Evolutionary conservation across 345 rosid species (phyloP).

Genomic region (Aurinia saxatilis): DNA sequence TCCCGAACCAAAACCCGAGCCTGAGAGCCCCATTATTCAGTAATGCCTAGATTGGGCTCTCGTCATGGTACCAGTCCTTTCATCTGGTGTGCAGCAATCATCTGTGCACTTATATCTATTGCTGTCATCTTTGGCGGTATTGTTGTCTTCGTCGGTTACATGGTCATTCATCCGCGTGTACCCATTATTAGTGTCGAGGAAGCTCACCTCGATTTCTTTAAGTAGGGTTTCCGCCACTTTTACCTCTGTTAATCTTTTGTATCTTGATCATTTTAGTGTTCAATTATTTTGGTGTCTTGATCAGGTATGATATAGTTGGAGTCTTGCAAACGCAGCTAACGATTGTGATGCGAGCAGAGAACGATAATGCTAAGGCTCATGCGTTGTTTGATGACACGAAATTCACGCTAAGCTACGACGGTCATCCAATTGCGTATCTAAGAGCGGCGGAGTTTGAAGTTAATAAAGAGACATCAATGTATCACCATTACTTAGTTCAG

Average conservation of each 20-base stretch:
- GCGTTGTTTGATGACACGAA: constrained; percentile 42
- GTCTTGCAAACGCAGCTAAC: constrained; percentile 56
- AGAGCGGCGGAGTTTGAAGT: constrained; percentile 53
- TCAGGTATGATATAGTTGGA: constrained; percentile 34
- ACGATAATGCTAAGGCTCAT: constrained; percentile 65
- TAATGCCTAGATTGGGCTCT: constrained; percentile 33
- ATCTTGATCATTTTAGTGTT: neutral
- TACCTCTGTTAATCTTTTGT: constrained; percentile 2
- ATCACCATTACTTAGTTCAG: constrained; percentile 40
- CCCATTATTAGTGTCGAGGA: constrained; percentile 54
- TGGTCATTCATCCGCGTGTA: constrained; percentile 67
- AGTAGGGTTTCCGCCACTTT: constrained; percentile 31
- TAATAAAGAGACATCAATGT: constrained; percentile 34
- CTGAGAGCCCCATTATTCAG: constrained; percentile 6
- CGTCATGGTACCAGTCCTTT: constrained; percentile 42
- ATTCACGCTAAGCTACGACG: constrained; percentile 41
- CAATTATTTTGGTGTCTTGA: neutral
- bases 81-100: constrained; percentile 65
- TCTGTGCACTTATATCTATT: constrained; percentile 57
- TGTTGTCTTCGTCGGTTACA: constrained; percentile 54
- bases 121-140: constrained; percentile 65
- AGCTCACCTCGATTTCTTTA: constrained; percentile 51
- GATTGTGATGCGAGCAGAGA: constrained; percentile 46
- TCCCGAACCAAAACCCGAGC: neutral
- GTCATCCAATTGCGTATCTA: constrained; percentile 39